Evolutionary conservation across 2,329 filamentous ascomycete genomes (phyloP), one percentile per base, ranked within the genome.

Genomic region (Verticillium nonalfalfae): DNA sequence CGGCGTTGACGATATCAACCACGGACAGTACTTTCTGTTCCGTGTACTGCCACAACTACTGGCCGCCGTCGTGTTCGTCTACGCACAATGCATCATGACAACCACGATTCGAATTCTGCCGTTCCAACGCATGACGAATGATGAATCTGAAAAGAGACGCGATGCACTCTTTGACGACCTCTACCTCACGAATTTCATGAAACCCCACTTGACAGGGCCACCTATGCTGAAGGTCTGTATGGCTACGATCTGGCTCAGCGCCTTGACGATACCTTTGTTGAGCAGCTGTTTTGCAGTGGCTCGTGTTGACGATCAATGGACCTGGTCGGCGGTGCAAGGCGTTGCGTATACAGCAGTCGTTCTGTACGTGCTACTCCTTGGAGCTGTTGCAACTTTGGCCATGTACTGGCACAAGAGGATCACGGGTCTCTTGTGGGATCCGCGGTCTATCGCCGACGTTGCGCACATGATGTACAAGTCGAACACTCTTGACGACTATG

Each of bases 391-490:
- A 11, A 73, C 85, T 1, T 72, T 93, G 10, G 76, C 88, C 64
- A 65, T 85, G n/a, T 89, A 85, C 65, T 91, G 93, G 76, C 77
- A 82, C 60, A 75, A 80, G 26, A 80, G 83, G 35, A 82, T 81
- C 67, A 96, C 92, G 0, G 93, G 93, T 0, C 78, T 97, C 64
- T 83, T 89, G 69, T 97, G 93, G 93, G 92, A 97, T 70, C 84
- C 92, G 2, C 82, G 89, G 56, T 94, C 88, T 31, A 78, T 97
- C 7, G 93, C 90, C 3, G 93, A 97, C 71, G 78, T 96, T 40
- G 82, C 95, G 54, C 85, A 89, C 1, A 80, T 97, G 11, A 81
- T 96, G 33, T 88, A 91, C 65, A 85, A 90, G 63, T 93, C 91
- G 65, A 97, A 96, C 73, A 86, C 89, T 18, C 81, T 93, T 57